Evolutionary conservation across 2,329 filamentous ascomycete species (phyloP).

Genomic region (Fusarium succisae): DNA sequence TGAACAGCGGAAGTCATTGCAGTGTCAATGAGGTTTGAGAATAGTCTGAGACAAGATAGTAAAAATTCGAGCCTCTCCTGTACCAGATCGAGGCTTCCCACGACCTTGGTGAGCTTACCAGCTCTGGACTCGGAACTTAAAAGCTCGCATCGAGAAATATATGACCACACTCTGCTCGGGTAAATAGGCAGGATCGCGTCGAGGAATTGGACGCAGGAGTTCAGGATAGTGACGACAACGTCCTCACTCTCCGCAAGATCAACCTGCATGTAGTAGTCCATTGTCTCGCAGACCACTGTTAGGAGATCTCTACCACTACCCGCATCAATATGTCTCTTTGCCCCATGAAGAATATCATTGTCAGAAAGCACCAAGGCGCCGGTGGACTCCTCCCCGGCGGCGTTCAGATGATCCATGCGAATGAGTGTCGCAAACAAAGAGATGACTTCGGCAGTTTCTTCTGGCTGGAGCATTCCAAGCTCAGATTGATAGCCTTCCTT

Average conservation of each 20-base stretch:
- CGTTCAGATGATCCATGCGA: slow-evolving; percentile 57
- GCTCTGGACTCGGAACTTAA: slow-evolving; percentile 80
- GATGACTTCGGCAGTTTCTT: slow-evolving; percentile 78
- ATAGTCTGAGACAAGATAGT: slow-evolving; percentile 76
- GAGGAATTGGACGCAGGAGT: slow-evolving; percentile 82
- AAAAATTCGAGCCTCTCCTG: slow-evolving; percentile 82
- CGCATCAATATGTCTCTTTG: slow-evolving; percentile 59
- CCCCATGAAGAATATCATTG: slow-evolving; percentile 63
- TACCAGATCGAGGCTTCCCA: slow-evolving; percentile 84
- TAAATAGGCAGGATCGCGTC: slow-evolving; percentile 76
- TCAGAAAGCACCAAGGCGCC: slow-evolving; percentile 48
- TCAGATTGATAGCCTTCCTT: slow-evolving; percentile 64
- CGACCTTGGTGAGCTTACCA: slow-evolving; percentile 79
- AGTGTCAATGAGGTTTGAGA: slow-evolving; percentile 79
- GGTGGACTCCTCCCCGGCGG: slow-evolving; percentile 30
- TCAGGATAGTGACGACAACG: slow-evolving; percentile 71
- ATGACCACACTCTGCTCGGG: slow-evolving; percentile 89
- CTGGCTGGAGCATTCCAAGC: slow-evolving; percentile 63
- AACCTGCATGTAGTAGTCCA: slow-evolving; percentile 75
- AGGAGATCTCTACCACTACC: slow-evolving; percentile 77
- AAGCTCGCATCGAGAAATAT: slow-evolving; percentile 82
- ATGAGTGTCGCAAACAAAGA: slow-evolving; percentile 78
- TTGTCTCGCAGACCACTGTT: slow-evolving; percentile 82
- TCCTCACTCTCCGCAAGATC: slow-evolving; percentile 66
- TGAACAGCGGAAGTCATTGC: slow-evolving; percentile 75